Evolutionary conservation across 2,329 filamentous ascomycete species (phyloP).

Genomic region (Cryphonectria naterciae): DNA sequence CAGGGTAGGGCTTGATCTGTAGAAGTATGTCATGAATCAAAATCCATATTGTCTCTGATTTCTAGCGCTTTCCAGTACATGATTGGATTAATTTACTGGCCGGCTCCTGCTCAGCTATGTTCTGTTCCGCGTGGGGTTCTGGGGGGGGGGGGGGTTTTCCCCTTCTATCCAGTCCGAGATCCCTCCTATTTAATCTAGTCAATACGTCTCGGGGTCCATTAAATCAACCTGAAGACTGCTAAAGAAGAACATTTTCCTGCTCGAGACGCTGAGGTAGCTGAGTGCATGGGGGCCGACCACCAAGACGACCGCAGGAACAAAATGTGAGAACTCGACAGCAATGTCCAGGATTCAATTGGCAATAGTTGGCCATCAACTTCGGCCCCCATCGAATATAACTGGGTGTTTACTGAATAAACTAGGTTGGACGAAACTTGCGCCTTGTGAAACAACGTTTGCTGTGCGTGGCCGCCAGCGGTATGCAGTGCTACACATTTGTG

Average conservation of each 20-base stretch:
- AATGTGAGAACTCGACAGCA: not conserved
- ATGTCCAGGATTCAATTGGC: not conserved
- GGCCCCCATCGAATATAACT: not conserved
- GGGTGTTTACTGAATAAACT: not conserved
- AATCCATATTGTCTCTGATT: not conserved
- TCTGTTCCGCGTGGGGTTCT: not conserved
- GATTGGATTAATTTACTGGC: no score
- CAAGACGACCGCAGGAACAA: not conserved
- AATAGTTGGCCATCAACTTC: not conserved
- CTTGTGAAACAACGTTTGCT: not conserved
- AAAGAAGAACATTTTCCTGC: not conserved
- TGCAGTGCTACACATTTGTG: not conserved
- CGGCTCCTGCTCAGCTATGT: not conserved
- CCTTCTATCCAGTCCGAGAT: no score
- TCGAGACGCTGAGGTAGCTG: not conserved
- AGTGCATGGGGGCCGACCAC: not conserved
- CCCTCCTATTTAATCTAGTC: no score
- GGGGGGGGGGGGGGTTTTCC: no score
- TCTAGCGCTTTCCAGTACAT: no score
- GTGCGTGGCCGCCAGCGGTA: not conserved
- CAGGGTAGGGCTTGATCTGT: no score
- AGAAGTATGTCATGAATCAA: no score
- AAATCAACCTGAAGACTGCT: not conserved
- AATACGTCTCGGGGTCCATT: not conserved
- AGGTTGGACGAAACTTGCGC: not conserved